Evolutionary conservation across 1,139 yeast species (phyloP).

Genomic region (Geotrichum klebahnii): DNA sequence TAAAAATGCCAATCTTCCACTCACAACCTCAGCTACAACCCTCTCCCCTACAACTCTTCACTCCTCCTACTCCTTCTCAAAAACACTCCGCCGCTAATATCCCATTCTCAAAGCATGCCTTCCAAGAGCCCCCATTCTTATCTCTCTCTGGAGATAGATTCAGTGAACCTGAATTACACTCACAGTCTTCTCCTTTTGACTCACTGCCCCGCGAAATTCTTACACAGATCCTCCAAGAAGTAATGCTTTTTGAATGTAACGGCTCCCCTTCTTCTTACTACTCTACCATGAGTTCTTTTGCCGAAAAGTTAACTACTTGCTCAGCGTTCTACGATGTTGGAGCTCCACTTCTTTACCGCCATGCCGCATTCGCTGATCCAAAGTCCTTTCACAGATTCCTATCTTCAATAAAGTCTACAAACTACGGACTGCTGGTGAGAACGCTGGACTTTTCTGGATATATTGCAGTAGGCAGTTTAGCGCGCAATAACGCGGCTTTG

Average conservation of each 20-base stretch:
- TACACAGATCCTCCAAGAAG: constrained; percentile 34
- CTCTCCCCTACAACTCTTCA: background rate
- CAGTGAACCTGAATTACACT: no score
- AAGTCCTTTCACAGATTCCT: constrained; percentile 73
- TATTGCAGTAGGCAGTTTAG: constrained; percentile 87
- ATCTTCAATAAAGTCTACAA: constrained; percentile 50
- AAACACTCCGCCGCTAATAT: background rate
- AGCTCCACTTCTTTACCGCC: constrained; percentile 51
- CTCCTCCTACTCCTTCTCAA: no score
- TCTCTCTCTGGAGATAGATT: background rate
- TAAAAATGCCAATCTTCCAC: background rate
- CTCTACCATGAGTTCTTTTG: constrained; percentile 26
- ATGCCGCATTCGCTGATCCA: constrained; percentile 73
- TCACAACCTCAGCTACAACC: background rate
- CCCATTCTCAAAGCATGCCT: background rate
- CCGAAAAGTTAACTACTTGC: constrained; percentile 35
- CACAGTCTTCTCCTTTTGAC: constrained; percentile 23
- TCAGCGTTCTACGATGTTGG: constrained; percentile 39
- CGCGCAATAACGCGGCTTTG: constrained; percentile 86
- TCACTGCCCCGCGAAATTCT: constrained; percentile 37
- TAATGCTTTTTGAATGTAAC: constrained; percentile 26
- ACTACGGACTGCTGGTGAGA: constrained; percentile 64
- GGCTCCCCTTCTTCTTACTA: constrained; percentile 25
- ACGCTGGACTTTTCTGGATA: constrained; percentile 84
- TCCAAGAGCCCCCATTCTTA: background rate